Percentiles rank a stretch among this genome's conserved stretches.
These are phyloP conservation scores for Camellia granthamiana DNA, from an alignment of 148 eudicot species.

Conservation along the genomic window DNA sequence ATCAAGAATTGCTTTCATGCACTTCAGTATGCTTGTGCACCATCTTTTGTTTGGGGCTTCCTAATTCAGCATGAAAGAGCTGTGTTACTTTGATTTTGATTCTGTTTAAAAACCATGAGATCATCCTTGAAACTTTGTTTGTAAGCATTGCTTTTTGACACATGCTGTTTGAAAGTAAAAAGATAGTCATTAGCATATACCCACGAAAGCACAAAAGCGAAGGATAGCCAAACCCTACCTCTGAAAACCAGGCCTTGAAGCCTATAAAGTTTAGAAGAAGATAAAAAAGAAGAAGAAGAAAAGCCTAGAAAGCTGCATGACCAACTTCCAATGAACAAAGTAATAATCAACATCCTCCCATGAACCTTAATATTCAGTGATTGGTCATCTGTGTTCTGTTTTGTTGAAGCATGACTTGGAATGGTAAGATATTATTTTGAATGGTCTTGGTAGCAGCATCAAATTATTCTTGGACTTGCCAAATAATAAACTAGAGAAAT, in stretches of 20 bases:
- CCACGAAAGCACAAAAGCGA: not conserved
- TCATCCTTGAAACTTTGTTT: not conserved
- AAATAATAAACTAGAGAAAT: not conserved
- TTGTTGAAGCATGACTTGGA: not conserved
- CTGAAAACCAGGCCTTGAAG: not conserved
- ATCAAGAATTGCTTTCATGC: not conserved
- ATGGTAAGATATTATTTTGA: not conserved
- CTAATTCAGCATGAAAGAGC: conserved; percentile 6
- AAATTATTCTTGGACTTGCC: not conserved
- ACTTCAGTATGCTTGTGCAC: not conserved
- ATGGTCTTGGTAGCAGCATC: not conserved
- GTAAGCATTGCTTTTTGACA: not conserved
- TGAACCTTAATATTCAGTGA: conserved; percentile 3
- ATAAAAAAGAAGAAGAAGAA: not conserved
- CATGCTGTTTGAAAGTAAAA: not conserved
- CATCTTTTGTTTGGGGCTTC: not conserved
- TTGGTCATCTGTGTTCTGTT: not conserved
- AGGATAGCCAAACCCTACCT: not conserved
- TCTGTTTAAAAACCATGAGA: not conserved
- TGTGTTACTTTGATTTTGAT: conserved; percentile 1
- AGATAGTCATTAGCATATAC: not conserved
- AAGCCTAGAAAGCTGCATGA: conserved; percentile 5
- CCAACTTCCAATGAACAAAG: not conserved
- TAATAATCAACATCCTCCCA: not conserved
- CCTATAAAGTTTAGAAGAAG: not conserved